Evolutionary conservation across 2,329 filamentous ascomycete species (phyloP), one percentile per base, ranked within the genome.

Genomic region (Penicillium digitatum): DNA sequence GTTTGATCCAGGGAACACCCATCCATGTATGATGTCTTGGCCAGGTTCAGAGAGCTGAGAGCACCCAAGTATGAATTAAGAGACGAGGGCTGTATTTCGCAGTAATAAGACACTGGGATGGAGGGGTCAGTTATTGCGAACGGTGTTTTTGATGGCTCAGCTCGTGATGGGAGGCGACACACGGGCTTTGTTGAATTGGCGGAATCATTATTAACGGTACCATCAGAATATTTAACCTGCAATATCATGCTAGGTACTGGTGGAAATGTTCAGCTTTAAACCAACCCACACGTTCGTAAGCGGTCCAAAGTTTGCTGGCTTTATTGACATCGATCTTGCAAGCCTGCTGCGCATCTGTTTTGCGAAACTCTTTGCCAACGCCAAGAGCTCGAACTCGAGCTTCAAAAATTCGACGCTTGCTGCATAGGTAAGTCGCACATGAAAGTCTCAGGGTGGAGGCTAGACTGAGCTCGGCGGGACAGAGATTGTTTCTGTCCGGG

Each of bases 321-420:
- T 96, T 97, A 79, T 96, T 96, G 71, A 97, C 93, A 67, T 97
- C 93, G 61, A 96, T 96, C 78, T 95, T 95, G 81, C 90, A 95
- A n/a, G 90, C 90, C 72, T 95, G 89, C 73, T 97, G 93, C 5
- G 91, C 90, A 70, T 96, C 90, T 1, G 93, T 97, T 82, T 96
- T 96, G 71, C 90, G 87, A 72, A 96, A 96, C 67, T 92, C 88
- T 74, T 95, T 94, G 69, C 82, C 82, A 34, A 84, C 85, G 53
- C 78, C 74, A 35, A 85, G 76, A 2, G 86, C 82, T 56, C 87
- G 83, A 32, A 93, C 82, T 38, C 89, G 85, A 47, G 85, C 85
- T 52, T 87, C 79, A 72, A 97, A 97, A 68, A 97, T 93, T 57
- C 91, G 87, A 55, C 93, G 87, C 81, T 96, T 97, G 79, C 89